Conservation (phyloP, 345 rosid species). For the Ceriops zippeliana region DNA sequence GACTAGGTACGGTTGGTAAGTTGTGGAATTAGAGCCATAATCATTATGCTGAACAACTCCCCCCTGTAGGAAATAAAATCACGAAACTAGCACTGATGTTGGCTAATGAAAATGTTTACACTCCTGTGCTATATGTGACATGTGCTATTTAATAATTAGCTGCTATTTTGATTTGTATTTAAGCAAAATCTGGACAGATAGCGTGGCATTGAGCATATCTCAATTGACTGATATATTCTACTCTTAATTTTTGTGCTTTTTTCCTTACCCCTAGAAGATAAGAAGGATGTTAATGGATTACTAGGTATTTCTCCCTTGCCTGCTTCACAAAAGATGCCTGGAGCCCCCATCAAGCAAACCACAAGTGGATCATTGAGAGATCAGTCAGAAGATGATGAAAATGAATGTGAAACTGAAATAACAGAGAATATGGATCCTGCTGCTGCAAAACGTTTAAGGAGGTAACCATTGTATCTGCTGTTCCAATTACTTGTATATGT, state of each 20-base stretch:
- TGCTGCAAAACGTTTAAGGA: slow-evolving; percentile 26
- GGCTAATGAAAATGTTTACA: neutral
- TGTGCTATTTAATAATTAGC: neutral
- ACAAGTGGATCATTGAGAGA: slow-evolving; percentile 28
- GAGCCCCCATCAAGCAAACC: slow-evolving; percentile 8
- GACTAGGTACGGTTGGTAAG: neutral
- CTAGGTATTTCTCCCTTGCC: slow-evolving; percentile 31
- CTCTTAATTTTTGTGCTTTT: slow-evolving; percentile 11
- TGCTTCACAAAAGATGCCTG: slow-evolving; percentile 36
- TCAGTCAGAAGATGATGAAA: slow-evolving; percentile 27
- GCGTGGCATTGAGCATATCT: slow-evolving; percentile 5
- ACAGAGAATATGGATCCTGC: slow-evolving; percentile 36
- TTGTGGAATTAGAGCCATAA: neutral
- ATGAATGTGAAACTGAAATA: slow-evolving; percentile 28
- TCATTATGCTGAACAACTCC: neutral
- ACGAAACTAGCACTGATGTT: neutral
- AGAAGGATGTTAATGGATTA: slow-evolving; percentile 35
- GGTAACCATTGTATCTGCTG: slow-evolving; percentile 17
- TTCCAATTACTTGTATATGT: slow-evolving; percentile 5
- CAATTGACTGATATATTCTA: neutral
- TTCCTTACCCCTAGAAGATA: slow-evolving; percentile 23
- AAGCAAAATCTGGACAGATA: neutral
- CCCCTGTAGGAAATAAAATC: neutral
- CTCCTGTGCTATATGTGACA: neutral
- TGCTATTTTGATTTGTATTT: slow-evolving; percentile 3